Evolutionary conservation across 768 basidiomycete genomes (phyloP), one percentile per base, ranked within the genome.

Genomic region (Dioszegia crocea): DNA sequence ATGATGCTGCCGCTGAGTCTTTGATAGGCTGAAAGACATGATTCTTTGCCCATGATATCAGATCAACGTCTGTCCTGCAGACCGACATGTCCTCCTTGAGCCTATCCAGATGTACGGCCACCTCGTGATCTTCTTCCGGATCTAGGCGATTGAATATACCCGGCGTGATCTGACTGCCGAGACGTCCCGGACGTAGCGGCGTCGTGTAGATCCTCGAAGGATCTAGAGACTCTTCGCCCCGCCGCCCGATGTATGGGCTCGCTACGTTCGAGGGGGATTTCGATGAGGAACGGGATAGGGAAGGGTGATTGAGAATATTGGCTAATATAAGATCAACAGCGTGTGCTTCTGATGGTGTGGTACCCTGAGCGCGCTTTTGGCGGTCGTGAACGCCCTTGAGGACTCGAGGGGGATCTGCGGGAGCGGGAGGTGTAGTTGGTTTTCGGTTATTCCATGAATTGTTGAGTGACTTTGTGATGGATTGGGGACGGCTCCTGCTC

Each of bases 51-150:
- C 70, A 74, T 44, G 61, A 57, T 5, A 74, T 8, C 30, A 74
- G 17, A 27, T 68, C 73, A 2, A 62, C 56, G 43, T 74, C 73
- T 3, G 64, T 61, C 6, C 36, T 29, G 14, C 62, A 56, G 2
- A 53, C 38, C n/a, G 55, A 49, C 62, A 72, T 68, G 12, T 74
- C 73, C 56, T 74, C 73, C 57, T 70, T 70, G 9, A 74, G 41
- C 47, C 40, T 38, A 45, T 74, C 73, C 16, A 72, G 27, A 48
- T 72, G 62, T n/a, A 64, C 64, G 9, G 58, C 31, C 10, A 66
- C n/a, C 19, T 46, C 57, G 4, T 61, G 51, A 31, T 67, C 60
- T 36, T 48, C 59, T 9, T 59, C 61, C 27, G n/a, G 19, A 24
- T 60, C 60, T 10, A 53, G 8, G 23, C 51, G 19, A 4, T 53